Base-by-base conservation (phyloP, 441 rosid species). In the Hura crepitans region DNA sequence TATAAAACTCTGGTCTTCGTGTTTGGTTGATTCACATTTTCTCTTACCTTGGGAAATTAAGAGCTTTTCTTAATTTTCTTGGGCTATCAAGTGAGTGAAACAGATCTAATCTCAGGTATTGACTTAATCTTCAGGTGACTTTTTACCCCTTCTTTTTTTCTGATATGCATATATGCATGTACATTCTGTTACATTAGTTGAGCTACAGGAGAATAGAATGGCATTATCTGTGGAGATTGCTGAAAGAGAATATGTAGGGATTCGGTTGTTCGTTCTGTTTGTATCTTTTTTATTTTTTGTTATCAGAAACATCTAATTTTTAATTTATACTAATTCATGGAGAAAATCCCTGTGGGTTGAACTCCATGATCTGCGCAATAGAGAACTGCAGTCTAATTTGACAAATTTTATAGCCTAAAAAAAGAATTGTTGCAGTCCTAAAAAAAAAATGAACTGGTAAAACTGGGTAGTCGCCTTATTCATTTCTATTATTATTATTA, bases 81-180 rank as follows among this genome's bases (percentile, higher is more conserved):
- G 67, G 53, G 55, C 68, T 25, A 27, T 55, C 71, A 51, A 73
- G 65, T 64, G 81, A 78, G 72, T 77, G 70, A 73, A 77, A 73
- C 84, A 82, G 84, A 84, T 84, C 87, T 85, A 83, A 84, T 84
- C 87, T 85, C 81, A 83, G 33, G 80, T 88, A 81, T 83, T 85
- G 87, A 85, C 85, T 79, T 74, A 31, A 58, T 80, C 77, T 61
- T 62, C 75, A 42, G 90, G 90, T 86, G 72, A 79, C 43, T 62
- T 57, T 30, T 47, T 50, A 6, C 35, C n/a, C 42, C 60, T 20
- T 75, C 43, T 46, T 13, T 15, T 2, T 39, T 30, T 14, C 50
- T 69, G 1, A 42, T 9, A 12, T 9, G 2, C 57, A 10, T 14
- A 2, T 50, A 1, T 56, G 30, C 61, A 35, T 23, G 33, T 45